Evolutionary conservation across 768 basidiomycete species (phyloP).

Genomic region (Clavulina sp.): DNA sequence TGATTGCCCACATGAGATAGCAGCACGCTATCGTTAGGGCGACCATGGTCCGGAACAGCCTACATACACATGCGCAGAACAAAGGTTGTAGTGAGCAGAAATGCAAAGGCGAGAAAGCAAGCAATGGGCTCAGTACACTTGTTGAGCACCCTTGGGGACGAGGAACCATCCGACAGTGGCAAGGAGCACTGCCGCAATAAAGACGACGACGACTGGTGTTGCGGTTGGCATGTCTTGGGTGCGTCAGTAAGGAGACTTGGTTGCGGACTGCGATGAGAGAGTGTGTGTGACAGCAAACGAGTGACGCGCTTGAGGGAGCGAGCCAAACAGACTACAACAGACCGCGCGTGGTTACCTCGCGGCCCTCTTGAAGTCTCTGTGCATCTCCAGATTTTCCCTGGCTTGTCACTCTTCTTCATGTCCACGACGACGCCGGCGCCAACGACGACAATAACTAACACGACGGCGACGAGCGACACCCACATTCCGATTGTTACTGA

Average conservation of each 20-base stretch:
- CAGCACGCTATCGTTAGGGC: constrained; percentile 65
- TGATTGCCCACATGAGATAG: constrained; percentile 94
- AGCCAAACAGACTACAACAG: not conserved
- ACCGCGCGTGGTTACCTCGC: not conserved
- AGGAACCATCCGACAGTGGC: constrained; percentile 49
- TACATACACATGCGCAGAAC: constrained; percentile 18
- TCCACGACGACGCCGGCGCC: not conserved
- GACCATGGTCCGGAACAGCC: constrained; percentile 64
- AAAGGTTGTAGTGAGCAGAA: not conserved
- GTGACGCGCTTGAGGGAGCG: not conserved
- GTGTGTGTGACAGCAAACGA: not conserved
- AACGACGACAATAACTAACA: too few species aligned
- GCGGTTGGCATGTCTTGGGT: too few species aligned
- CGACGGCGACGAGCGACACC: too few species aligned
- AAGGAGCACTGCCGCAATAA: constrained; percentile 45
- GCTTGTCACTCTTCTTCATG: too few species aligned
- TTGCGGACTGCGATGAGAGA: too few species aligned
- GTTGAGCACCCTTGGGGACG: constrained; percentile 73
- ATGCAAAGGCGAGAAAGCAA: not conserved
- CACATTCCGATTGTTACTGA: too few species aligned
- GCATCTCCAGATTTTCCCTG: too few species aligned
- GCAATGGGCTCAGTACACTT: constrained; percentile 48
- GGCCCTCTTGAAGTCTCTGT: too few species aligned
- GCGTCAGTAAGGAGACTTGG: too few species aligned
- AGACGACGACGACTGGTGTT: constrained; percentile 48